Evolutionary conservation across 164 flowering plant species (phyloP).

Genomic region (Stephania japonica): DNA sequence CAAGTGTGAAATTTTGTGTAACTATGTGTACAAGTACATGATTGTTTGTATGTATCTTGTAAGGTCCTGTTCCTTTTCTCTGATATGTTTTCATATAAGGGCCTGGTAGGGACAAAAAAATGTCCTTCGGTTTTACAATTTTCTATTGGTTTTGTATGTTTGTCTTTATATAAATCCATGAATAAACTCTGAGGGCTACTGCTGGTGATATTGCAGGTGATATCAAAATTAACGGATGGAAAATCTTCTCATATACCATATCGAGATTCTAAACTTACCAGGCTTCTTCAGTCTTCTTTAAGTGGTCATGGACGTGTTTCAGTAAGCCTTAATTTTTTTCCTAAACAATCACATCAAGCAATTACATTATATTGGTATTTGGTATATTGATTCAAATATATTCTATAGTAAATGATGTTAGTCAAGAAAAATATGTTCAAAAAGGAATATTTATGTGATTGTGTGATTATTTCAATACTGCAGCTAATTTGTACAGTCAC

Average conservation of each 20-base stretch:
- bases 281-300: conserved; percentile 92
- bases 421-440: not conserved
- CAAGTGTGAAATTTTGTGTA: too few relatives aligned
- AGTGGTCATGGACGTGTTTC: conserved; percentile 98
- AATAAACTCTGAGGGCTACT: conserved; percentile 9
- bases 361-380: not conserved
- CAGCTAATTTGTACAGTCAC: conserved; percentile 98
- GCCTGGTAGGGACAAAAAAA: not conserved
- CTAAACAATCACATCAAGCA: conserved; percentile 5
- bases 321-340: conserved; percentile 38
- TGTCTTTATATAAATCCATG: not conserved
- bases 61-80: not conserved
- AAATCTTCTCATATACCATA: conserved; percentile 85
- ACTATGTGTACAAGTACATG: too few relatives aligned
- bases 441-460: not conserved
- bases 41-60: not conserved
- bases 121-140: not conserved
- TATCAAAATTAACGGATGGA: conserved; percentile 89
- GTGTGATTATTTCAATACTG: not conserved
- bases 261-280: conserved; percentile 90
- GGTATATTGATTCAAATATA: not conserved
- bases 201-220: conserved; percentile 50
- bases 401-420: not conserved
- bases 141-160: not conserved
- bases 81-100: not conserved